Base-by-base conservation (phyloP, 2,329 filamentous ascomycete genomes). In the Torrubiellomyces zombiae region DNA sequence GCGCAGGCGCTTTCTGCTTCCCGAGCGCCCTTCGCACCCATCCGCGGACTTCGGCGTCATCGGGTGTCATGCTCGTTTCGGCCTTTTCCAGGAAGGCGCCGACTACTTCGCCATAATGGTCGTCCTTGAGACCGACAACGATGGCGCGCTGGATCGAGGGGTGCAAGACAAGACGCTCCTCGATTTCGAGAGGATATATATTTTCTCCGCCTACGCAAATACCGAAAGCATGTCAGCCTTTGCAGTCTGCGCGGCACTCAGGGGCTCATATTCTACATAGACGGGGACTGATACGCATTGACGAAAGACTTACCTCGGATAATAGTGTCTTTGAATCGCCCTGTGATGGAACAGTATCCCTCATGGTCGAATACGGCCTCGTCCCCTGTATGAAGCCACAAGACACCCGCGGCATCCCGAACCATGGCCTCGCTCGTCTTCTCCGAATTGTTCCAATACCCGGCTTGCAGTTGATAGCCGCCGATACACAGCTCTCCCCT, bases 271-370 rank as follows among this genome's bases (percentile, higher is more conserved):
- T n/a, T n/a, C n/a, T n/a, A n/a, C n/a, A n/a, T n/a, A n/a, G n/a
- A n/a, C n/a, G n/a, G n/a, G 13, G 21, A 11, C 16, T 13, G 7
- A 44, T 18, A 36, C 48, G 18, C 11, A 24, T 14, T 21, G n/a
- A 27, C 4, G 5, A 15, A 25, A 18, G 12, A 28, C 52, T 26
- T 38, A 60, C 71, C 76, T 38, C 76, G 58, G 31, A 82, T 82
- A 29, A 82, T 80, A 18, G 82, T 80, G 30, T 83, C 77, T 51
- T 82, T 82, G 51, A 80, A 79, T 12, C 76, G 58, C 1, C 77
- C 76, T 0, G 76, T 82, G 36, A 83, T 81, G 6, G 57, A 61
- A 36, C 75, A 80, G 41, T 78, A 79, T 0, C 75, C 76, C 7
- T 68, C 50, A 17, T 69, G 63, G 30, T 81, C 75, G 29, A 73